A percentile compares a stretch with the other conserved stretches of the same genome.
Conservation (phyloP, 1,284 basidiomycete genomes). For the Naganishia albida region DNA sequence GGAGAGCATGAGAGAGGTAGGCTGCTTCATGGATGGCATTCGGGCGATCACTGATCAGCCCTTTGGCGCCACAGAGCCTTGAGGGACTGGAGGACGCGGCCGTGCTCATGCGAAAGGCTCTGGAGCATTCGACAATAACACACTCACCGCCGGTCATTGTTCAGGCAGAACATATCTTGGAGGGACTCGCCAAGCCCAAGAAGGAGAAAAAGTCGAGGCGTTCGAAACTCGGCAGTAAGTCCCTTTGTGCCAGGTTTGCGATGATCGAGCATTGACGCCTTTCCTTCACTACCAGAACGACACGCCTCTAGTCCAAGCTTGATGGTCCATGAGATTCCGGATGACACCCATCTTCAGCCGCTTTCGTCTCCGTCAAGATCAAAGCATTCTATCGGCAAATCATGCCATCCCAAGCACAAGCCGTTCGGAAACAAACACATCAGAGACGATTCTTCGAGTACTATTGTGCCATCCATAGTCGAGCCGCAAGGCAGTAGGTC, state of each 20-base stretch:
- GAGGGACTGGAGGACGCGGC: slow-evolving; percentile 38
- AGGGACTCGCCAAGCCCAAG: slow-evolving; percentile 40
- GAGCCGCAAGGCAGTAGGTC: slow-evolving; percentile 30
- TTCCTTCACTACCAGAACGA: not conserved
- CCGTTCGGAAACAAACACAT: slow-evolving; percentile 6
- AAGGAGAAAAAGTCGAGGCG: slow-evolving; percentile 34
- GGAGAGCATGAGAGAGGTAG: slow-evolving; percentile 23
- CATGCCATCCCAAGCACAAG: not conserved
- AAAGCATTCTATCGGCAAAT: slow-evolving; percentile 30
- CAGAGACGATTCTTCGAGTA: slow-evolving; percentile 15
- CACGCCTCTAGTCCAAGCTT: slow-evolving; percentile 19
- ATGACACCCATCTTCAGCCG: not conserved
- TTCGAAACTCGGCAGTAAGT: slow-evolving; percentile 26
- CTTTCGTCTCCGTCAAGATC: slow-evolving; percentile 12
- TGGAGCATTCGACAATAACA: not conserved
- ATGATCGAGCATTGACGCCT: slow-evolving; percentile 20
- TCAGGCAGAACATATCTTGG: slow-evolving; percentile 9
- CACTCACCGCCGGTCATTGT: not conserved
- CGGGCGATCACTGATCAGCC: not conserved
- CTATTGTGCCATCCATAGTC: slow-evolving; percentile 10
- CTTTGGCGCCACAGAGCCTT: slow-evolving; percentile 32
- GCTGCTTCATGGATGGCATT: not conserved
- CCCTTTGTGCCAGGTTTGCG: not conserved
- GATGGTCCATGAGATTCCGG: not conserved
- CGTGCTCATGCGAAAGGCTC: slow-evolving; percentile 38